These are phyloP conservation scores for Rhizophora apiculata DNA, from an alignment of 345 rosid species.

Conservation along the genomic window DNA sequence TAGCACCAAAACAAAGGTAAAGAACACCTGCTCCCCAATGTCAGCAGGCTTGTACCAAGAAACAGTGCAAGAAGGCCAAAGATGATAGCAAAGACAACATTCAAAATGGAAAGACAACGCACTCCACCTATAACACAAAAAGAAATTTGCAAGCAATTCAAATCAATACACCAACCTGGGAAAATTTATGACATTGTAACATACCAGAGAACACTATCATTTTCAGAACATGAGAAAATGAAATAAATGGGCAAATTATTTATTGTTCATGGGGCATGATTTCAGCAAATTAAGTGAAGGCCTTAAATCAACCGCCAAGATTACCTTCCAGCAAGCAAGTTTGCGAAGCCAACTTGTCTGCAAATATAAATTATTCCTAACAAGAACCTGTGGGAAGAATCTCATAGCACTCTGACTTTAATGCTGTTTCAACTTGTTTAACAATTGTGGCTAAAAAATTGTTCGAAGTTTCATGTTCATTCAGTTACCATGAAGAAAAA, in stretches of 20 bases:
- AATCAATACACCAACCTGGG: neutral
- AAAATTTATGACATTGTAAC: neutral
- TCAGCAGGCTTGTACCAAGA: constrained; percentile 88
- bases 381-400: neutral
- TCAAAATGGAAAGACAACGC: constrained; percentile 78
- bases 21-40: constrained; percentile 88
- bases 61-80: constrained; percentile 79
- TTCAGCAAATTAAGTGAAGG: neutral
- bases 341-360: neutral
- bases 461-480: no score
- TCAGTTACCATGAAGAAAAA: neutral
- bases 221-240: neutral
- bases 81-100: constrained; percentile 60
- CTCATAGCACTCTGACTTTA: neutral
- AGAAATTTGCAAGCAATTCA: neutral
- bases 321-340: neutral
- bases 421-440: neutral
- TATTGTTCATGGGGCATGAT: neutral
- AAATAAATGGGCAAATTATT: neutral
- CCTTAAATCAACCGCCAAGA: neutral
- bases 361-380: neutral
- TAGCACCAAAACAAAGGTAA: constrained; percentile 93
- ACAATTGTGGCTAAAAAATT: neutral
- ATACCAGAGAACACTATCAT: neutral
- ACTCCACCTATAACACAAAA: constrained; percentile 59